Evolutionary conservation across 2,329 filamentous ascomycete genomes (phyloP), one percentile per base, ranked within the genome.

Genomic region (Trichoderma atroviride): DNA sequence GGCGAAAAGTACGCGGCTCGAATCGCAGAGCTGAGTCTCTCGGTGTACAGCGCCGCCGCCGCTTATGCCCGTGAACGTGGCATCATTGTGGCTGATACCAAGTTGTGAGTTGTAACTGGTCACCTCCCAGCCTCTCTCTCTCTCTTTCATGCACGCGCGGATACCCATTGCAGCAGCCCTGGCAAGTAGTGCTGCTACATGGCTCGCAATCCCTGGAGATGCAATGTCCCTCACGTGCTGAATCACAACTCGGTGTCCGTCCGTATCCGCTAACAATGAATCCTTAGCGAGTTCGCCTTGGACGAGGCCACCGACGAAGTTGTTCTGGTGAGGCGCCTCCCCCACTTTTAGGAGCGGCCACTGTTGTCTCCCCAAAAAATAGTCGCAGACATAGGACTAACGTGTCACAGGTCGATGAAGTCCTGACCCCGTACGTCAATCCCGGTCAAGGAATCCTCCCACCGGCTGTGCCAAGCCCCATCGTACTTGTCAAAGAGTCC

Each of bases 401-500:
- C 19, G 37, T 47, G 52, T 50, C 29, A 37, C 4, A 67, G 64
- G 55, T 67, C 5, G 93, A 97, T 76, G 93, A 97, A 82, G 92
- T 96, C 27, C 82, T 97, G 70, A 96, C 93, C 11, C 94, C 94
- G 2, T 67, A 67, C n/a, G 64, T 67, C 40, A 16, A n/a, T n/a
- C 61, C 27, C 29, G 10, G 53, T 29, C 64, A 58, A 50, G 22
- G 35, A n/a, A 6, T 29, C 31, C 31, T 24, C 24, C 33, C n/a
- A 33, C 56, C 10, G 35, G 33, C 22, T 29, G 31, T 35, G 24
- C 61, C 50, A 56, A 43, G 40, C 37, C 14, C 9, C 27, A 35
- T 37, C 27, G 40, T 27, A 50, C 35, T 27, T 22, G 57, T 58
- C 29, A 14, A 53, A 16, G n/a, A 58, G 24, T 37, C 31, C 19